Conservation (phyloP, 1,284 basidiomycete species). For the Waitea zeae region DNA sequence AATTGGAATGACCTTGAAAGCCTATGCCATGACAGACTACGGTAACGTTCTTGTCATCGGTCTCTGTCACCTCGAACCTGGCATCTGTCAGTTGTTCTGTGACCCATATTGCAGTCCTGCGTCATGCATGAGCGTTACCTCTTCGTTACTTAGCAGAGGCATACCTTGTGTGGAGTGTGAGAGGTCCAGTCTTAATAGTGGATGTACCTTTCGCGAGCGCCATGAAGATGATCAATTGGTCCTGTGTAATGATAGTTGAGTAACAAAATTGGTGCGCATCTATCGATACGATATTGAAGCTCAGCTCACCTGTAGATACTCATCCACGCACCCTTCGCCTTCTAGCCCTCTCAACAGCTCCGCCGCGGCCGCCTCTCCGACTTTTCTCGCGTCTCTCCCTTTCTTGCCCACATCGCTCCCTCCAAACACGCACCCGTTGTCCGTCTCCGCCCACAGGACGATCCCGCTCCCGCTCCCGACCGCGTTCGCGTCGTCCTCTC, state of each 20-base stretch:
- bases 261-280: not conserved
- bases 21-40: too few species aligned
- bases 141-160: conserved; percentile 6
- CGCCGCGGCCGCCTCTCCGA: conserved; percentile 40
- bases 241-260: conserved; percentile 29
- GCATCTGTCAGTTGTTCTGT: conserved; percentile 47
- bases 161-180: conserved; percentile 50
- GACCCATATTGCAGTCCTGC: conserved; percentile 56
- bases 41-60: too few species aligned
- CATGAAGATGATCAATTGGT: conserved; percentile 61
- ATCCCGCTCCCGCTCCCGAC: conserved; percentile 49
- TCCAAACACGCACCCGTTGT: conserved; percentile 41
- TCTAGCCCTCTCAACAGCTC: conserved; percentile 35
- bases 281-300: not conserved
- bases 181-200: conserved; percentile 29
- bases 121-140: not conserved
- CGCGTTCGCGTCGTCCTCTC: conserved; percentile 28
- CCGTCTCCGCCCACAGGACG: conserved; percentile 48
- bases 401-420: conserved; percentile 44
- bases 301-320: conserved; percentile 28
- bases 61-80: conserved; percentile 33
- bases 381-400: conserved; percentile 20
- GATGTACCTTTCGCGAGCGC: conserved; percentile 49
- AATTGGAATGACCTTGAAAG: too few species aligned
- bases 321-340: conserved; percentile 52